A percentile compares a stretch with the other conserved stretches of the same genome.
phyloP scores from a whole-genome alignment of 164 flowering plant genomes.

The Tinospora cordifolia region DNA sequence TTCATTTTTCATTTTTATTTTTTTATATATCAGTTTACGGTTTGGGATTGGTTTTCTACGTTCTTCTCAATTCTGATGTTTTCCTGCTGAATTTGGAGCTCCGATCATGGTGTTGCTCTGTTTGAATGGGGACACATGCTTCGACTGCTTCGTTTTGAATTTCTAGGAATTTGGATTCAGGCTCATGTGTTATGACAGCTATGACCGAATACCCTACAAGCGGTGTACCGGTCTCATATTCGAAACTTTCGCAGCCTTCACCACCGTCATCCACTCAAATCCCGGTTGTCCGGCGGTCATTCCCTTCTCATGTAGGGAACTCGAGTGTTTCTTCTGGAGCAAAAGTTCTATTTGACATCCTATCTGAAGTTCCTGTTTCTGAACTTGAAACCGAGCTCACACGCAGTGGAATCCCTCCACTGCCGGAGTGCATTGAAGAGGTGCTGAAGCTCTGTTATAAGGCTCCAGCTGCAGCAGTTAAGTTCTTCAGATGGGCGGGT shows the following conservation, averaged over 20 bases:
- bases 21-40: too few relatives aligned
- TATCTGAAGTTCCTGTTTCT: slow-evolving; percentile 24
- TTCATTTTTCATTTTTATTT: too few relatives aligned
- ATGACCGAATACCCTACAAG: slow-evolving; percentile 2
- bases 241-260: background rate
- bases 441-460: slow-evolving; percentile 48
- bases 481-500: slow-evolving; percentile 72
- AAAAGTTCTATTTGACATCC: slow-evolving; percentile 30
- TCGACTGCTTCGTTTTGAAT: background rate
- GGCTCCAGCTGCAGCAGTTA: slow-evolving; percentile 43
- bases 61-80: too few relatives aligned
- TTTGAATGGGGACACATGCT: too few relatives aligned
- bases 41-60: too few relatives aligned
- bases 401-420: slow-evolving; percentile 29
- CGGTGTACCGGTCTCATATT: background rate
- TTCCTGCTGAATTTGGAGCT: too few relatives aligned
- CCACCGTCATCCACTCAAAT: too few relatives aligned
- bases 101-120: too few relatives aligned
- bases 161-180: background rate
- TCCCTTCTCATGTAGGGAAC: slow-evolving; percentile 14
- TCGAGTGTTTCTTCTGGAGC: slow-evolving; percentile 26
- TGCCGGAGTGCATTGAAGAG: slow-evolving; percentile 36
- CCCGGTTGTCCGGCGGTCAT: background rate
- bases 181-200: background rate
- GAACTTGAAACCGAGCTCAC: slow-evolving; percentile 42